Conservation (phyloP, 177 flowering plant genomes). For the Tripterygium wilfordii region DNA sequence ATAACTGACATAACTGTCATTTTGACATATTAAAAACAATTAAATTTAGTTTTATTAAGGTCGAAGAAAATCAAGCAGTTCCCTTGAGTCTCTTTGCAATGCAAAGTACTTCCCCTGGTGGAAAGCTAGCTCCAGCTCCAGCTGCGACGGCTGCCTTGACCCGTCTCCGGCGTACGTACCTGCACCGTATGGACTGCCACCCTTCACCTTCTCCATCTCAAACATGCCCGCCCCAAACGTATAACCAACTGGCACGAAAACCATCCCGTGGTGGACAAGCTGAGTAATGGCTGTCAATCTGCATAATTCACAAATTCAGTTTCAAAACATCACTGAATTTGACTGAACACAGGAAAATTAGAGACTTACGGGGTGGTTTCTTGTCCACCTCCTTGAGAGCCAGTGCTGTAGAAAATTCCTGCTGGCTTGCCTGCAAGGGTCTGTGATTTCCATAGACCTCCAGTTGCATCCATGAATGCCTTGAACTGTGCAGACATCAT, state of each 20-base stretch:
- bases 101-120: slow-evolving; percentile 91
- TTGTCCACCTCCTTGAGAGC: slow-evolving; percentile 97
- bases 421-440: slow-evolving; percentile 93
- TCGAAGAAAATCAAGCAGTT: slow-evolving; percentile 33
- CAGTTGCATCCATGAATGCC: slow-evolving; percentile 89
- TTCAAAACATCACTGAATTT: background rate
- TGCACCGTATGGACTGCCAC: slow-evolving; percentile 95
- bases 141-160: slow-evolving; percentile 78
- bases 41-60: background rate
- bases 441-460: slow-evolving; percentile 83
- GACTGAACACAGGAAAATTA: background rate
- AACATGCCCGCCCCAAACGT: slow-evolving; percentile 98
- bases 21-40: no score
- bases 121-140: slow-evolving; percentile 79
- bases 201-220: slow-evolving; percentile 84
- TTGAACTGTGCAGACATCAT: slow-evolving; percentile 98
- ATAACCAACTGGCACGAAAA: slow-evolving; percentile 91
- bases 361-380: slow-evolving; percentile 85
- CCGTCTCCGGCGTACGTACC: slow-evolving; percentile 97
- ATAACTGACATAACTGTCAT: no score
- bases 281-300: slow-evolving; percentile 94
- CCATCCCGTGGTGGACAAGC: slow-evolving; percentile 90
- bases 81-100: slow-evolving; percentile 88
- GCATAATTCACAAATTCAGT: slow-evolving; percentile 12
- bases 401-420: slow-evolving; percentile 89